These are phyloP conservation scores for Lecanicillium sp. DNA, from an alignment of 2,329 filamentous ascomycete genomes.

Conservation along the genomic window DNA sequence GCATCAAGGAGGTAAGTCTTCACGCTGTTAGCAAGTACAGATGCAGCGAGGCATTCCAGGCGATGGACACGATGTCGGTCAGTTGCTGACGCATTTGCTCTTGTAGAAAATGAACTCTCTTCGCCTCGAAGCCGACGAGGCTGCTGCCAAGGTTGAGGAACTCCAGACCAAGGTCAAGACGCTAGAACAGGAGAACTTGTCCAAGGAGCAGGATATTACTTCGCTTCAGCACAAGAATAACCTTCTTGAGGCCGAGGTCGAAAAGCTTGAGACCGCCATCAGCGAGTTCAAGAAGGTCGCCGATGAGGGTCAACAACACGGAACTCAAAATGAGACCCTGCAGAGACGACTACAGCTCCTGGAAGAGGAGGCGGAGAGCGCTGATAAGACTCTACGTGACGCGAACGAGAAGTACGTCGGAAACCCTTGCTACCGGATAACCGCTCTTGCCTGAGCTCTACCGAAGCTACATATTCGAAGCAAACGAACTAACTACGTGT, in stretches of 20 bases:
- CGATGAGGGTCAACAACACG: constrained; percentile 73
- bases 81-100: constrained; percentile 16
- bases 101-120: constrained; percentile 87
- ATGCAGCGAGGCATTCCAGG: constrained; percentile 5
- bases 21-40: neutral
- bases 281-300: constrained; percentile 84
- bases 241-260: constrained; percentile 81
- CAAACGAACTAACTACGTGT: constrained; percentile 9
- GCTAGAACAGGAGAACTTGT: constrained; percentile 88
- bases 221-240: constrained; percentile 94
- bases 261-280: constrained; percentile 79
- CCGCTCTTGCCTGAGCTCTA: no score
- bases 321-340: constrained; percentile 85
- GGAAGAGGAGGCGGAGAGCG: constrained; percentile 95
- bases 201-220: constrained; percentile 97
- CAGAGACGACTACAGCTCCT: constrained; percentile 89
- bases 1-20: constrained; percentile 76
- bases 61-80: constrained; percentile 12
- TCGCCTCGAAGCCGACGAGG: constrained; percentile 87
- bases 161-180: constrained; percentile 79
- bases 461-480: neutral
- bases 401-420: constrained; percentile 96
- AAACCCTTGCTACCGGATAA: no score
- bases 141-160: constrained; percentile 75
- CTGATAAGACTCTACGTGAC: constrained; percentile 92